Percentiles rank a stretch among this genome's conserved stretches.
Conservation (phyloP, 495 filamentous ascomycete genomes). For the Lasiosphaeriaceae sp. region DNA sequence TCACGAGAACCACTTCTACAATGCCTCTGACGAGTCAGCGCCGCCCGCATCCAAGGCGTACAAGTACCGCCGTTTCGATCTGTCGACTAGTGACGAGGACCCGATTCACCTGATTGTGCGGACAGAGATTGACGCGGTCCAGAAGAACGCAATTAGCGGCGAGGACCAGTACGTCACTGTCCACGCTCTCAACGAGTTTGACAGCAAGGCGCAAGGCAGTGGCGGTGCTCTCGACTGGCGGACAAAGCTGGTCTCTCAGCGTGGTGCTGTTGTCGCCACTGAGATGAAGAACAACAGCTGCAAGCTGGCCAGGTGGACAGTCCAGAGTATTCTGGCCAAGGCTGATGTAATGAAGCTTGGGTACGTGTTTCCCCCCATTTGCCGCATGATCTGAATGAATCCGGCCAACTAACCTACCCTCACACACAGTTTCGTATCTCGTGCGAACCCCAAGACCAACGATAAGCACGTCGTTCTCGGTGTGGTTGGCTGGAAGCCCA, state of each 20-base stretch:
- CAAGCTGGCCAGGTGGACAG: constrained; percentile 96
- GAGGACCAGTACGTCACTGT: constrained; percentile 87
- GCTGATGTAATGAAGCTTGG: constrained; percentile 98
- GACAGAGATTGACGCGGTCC: constrained; percentile 91
- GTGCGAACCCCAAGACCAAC: constrained; percentile 81
- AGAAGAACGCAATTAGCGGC: constrained; percentile 85
- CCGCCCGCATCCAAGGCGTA: constrained; percentile 92
- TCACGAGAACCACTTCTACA: constrained; percentile 97
- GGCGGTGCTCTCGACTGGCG: constrained; percentile 96
- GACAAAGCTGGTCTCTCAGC: constrained; percentile 83
- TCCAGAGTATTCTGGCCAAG: constrained; percentile 90
- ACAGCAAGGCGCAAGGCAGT: constrained; percentile 91
- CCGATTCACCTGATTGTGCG: constrained; percentile 89
- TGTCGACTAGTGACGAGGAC: constrained; percentile 88
- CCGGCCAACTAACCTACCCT: constrained; percentile 2
- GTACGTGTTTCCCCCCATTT: constrained; percentile 40
- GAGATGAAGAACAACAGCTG: constrained; percentile 99
- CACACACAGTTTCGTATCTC: constrained; percentile 75
- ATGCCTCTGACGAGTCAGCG: constrained; percentile 84
- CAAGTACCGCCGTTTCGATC: constrained; percentile 95
- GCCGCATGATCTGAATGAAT: constrained; percentile 14
- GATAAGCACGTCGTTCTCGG: constrained; percentile 92
- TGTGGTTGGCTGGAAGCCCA: constrained; percentile 93
- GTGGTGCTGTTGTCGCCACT: constrained; percentile 95
- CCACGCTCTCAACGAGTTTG: constrained; percentile 98